These are phyloP conservation scores for Trichosporon inkin DNA, from an alignment of 1,284 basidiomycete genomes.

Conservation along the genomic window DNA sequence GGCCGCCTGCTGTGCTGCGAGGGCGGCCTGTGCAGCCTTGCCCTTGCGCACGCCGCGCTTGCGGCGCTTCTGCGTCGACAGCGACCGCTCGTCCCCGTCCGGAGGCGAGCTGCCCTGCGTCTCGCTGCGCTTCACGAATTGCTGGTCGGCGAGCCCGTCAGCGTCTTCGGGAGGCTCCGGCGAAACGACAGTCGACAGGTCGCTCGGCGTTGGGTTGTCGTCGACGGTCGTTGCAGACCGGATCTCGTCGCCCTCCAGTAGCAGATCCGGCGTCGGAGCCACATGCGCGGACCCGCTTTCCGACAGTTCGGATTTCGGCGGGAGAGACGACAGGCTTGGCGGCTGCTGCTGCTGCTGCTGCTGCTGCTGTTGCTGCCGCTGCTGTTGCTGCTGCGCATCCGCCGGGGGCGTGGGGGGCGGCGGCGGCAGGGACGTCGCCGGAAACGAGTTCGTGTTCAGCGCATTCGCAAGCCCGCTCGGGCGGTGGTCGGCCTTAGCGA, in stretches of 20 bases:
- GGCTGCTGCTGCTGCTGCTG: neutral
- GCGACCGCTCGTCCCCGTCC: conserved; percentile 33
- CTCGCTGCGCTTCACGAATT: conserved; percentile 6
- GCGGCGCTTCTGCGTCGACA: conserved; percentile 44
- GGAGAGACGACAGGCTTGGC: conserved; percentile 14
- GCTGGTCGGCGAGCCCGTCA: conserved; percentile 13
- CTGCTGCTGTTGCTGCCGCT: neutral
- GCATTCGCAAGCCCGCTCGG: conserved; percentile 36
- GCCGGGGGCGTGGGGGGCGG: conserved; percentile 8
- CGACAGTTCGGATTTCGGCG: conserved; percentile 16
- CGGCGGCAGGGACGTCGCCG: neutral
- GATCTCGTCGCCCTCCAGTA: conserved; percentile 19
- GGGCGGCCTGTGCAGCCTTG: conserved; percentile 49
- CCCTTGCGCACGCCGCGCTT: conserved; percentile 51
- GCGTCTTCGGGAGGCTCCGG: conserved; percentile 27
- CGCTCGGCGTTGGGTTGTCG: conserved; percentile 40
- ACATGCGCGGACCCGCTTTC: conserved; percentile 8
- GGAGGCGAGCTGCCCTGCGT: neutral
- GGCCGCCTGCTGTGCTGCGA: conserved; percentile 25
- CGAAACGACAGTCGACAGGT: conserved; percentile 32
- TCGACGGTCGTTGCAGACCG: conserved; percentile 36
- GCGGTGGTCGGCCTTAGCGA: conserved; percentile 23
- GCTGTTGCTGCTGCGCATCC: neutral
- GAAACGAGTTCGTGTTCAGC: conserved; percentile 18
- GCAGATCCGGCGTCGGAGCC: conserved; percentile 17